phyloP scores from a whole-genome alignment of 257 asterid genomes.

The Gynochthodes officinalis region DNA sequence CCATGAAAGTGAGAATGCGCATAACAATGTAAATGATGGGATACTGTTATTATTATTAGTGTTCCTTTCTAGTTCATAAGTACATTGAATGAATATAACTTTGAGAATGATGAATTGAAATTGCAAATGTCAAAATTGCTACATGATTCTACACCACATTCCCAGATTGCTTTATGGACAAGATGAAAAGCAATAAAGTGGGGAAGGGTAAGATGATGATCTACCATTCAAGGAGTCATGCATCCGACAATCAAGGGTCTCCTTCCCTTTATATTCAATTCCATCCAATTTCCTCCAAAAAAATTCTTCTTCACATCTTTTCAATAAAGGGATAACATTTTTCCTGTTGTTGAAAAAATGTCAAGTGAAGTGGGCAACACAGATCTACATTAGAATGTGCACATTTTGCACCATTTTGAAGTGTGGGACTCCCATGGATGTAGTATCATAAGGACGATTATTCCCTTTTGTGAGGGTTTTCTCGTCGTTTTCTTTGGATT shows the following conservation, averaged over 20 bases:
- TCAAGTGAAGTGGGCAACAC: constrained; percentile 10
- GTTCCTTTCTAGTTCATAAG: no score
- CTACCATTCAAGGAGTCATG: constrained; percentile 41
- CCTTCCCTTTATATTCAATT: not conserved
- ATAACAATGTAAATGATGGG: no score
- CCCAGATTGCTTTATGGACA: constrained; percentile 20
- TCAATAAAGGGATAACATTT: not conserved
- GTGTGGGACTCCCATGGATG: constrained; percentile 25
- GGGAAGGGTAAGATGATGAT: constrained; percentile 16
- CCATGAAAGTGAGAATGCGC: no score
- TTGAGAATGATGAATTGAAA: not conserved
- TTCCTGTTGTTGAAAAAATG: not conserved
- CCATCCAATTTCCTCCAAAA: not conserved
- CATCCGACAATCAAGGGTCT: constrained; percentile 29
- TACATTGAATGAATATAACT: not conserved
- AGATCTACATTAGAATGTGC: constrained; percentile 15
- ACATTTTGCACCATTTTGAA: constrained; percentile 4
- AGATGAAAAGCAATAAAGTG: constrained; percentile 31
- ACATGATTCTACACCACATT: constrained; percentile 15
- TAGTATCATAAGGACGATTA: constrained; percentile 50
- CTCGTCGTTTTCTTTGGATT: constrained; percentile 54
- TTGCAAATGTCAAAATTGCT: not conserved
- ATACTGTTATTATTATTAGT: no score
- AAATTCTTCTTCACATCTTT: not conserved
- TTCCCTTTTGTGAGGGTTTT: constrained; percentile 49